A percentile compares a stretch with the other conserved stretches of the same genome.
Conservation (phyloP, 345 rosid species). For the Nasturtium officinale region DNA sequence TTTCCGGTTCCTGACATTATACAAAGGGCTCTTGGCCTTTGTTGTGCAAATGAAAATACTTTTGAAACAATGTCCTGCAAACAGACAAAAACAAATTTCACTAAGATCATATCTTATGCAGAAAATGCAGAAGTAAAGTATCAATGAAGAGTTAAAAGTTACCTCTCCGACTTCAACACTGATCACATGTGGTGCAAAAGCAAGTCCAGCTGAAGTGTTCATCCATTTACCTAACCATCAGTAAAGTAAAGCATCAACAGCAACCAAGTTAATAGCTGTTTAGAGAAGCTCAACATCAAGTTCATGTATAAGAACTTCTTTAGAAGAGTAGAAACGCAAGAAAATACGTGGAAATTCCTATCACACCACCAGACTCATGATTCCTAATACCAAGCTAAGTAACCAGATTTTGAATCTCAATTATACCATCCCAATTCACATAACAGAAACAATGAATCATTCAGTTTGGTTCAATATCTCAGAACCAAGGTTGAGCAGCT, state of each 20-base stretch:
- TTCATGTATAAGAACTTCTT: neutral
- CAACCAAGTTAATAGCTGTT: neutral
- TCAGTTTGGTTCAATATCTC: neutral
- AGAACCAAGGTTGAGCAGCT: neutral
- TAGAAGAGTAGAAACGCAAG: neutral
- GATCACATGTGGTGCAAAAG: constrained; percentile 88
- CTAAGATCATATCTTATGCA: neutral
- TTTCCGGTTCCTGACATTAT: constrained; percentile 82
- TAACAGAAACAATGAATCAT: neutral
- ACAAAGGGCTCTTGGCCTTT: constrained; percentile 86
- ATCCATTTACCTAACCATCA: constrained; percentile 80
- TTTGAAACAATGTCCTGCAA: constrained; percentile 79
- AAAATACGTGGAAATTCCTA: neutral
- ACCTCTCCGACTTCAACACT: constrained; percentile 83
- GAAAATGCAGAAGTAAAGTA: neutral
- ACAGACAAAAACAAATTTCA: neutral
- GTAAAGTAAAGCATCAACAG: constrained; percentile 23
- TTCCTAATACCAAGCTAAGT: neutral
- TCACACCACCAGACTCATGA: neutral
- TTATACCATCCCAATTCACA: neutral
- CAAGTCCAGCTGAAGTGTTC: constrained; percentile 85
- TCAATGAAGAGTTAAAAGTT: neutral
- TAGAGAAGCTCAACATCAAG: neutral
- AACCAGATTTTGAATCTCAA: neutral
- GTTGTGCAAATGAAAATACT: constrained; percentile 71